phyloP scores from a whole-genome alignment of 2,329 filamentous ascomycete species.

The Juglanconis sp. region DNA sequence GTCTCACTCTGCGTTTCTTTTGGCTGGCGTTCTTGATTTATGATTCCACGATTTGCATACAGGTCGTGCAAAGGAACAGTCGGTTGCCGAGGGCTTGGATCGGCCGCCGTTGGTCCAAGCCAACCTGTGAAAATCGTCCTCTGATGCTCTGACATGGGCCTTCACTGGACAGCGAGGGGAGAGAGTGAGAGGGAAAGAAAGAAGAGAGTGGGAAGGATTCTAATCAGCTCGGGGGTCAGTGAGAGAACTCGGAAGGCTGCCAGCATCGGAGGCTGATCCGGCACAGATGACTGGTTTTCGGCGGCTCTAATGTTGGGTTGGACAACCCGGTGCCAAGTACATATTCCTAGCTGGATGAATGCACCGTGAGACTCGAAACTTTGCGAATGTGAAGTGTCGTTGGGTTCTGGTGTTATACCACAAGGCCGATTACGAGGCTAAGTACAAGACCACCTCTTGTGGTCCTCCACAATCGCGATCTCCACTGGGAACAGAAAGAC shows the following conservation, averaged over 20 bases:
- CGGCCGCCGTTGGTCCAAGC: neutral
- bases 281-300: neutral
- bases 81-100: neutral
- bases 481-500: too few species aligned
- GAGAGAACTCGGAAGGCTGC: neutral
- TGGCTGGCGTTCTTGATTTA: conserved; percentile 4
- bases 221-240: neutral
- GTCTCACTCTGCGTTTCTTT: neutral
- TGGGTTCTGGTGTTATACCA: too few species aligned
- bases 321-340: neutral
- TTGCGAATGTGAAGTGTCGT: too few species aligned
- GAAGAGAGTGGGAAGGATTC: neutral
- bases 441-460: too few species aligned
- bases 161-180: neutral
- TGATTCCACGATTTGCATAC: conserved; percentile 4
- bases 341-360: neutral
- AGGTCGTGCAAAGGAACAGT: neutral
- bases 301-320: neutral
- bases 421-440: too few species aligned
- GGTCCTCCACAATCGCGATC: too few species aligned
- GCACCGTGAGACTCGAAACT: neutral
- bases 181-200: too few species aligned
- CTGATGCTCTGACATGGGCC: too few species aligned
- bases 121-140: too few species aligned
- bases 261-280: neutral